Evolutionary conservation across 495 filamentous ascomycete species (phyloP), one percentile per base, ranked within the genome.

Genomic region (Neurospora sp.): DNA sequence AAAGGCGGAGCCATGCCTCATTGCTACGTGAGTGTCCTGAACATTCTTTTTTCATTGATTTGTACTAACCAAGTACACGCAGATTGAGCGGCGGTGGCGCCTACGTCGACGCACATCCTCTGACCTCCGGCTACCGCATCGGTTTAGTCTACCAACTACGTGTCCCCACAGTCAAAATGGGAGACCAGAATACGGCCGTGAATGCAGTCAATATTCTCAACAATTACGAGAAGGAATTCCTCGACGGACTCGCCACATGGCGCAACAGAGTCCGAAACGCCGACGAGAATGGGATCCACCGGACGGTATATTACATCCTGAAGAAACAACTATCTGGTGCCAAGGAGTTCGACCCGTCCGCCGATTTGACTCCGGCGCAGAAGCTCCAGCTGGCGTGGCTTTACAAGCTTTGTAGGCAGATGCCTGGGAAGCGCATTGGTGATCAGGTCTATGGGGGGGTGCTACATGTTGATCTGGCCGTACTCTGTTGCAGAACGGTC

Each of bases 131-230:
- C 18, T 39, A 70, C 68, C 74, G 71, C 27, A 1, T 75, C 11
- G 71, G 48, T 2, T 10, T 75, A 0, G 69, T 69, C 14, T 75
- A 73, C 68, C 48, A 73, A 11, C 42, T 75, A 22, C 35, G n/a
- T 11, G 8, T 73, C 11, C 20, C 61, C 22, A 61, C 1, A 16
- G 31, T 35, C 6, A 14, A 6, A 14, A 61, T 61, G 53, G 11
- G 11, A 35, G 22, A 31, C 16, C 53, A 31, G 22, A 61, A 61
- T 16, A 61, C 53, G 53, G 53, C 53, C 53, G 0, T 3, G 10
- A 61, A 61, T 12, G 5, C 12, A 31, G 53, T 61, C 11, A 16
- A 16, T 7, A 31, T 31, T 6, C 53, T 61, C 53, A 61, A 61
- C 27, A 14, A 35, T 4, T 35, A 61, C 27, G 53, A 61, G 14